Conservation (phyloP, 192 early-diverging fungal species). For the Dimargaris xerosporica region DNA sequence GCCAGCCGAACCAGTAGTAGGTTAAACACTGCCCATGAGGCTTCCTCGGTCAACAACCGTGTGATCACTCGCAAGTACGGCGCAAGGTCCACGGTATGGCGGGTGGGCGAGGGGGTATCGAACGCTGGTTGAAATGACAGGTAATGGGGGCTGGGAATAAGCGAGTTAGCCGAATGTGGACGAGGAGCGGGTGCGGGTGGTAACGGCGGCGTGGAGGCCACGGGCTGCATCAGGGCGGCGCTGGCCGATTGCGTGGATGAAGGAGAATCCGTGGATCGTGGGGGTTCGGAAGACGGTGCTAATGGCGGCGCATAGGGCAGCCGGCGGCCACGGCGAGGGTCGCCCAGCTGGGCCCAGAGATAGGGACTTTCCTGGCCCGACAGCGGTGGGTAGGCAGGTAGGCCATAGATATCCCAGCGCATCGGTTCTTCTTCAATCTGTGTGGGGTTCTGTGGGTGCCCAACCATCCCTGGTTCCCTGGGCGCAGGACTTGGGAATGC, state of each 20-base stretch:
- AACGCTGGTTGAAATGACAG: too few relatives aligned
- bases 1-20: background rate
- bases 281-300: background rate
- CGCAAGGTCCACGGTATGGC: background rate
- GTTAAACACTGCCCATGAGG: background rate
- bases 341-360: background rate
- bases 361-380: background rate
- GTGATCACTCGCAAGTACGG: background rate
- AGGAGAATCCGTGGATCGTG: background rate
- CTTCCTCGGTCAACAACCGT: background rate
- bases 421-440: background rate
- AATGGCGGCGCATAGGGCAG: background rate
- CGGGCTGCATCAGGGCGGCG: background rate
- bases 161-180: background rate
- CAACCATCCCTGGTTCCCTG: background rate
- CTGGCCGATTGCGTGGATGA: background rate
- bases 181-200: background rate
- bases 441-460: background rate
- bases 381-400: background rate
- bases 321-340: background rate
- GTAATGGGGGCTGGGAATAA: too few relatives aligned
- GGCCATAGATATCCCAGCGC: slow-evolving; percentile 1
- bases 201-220: background rate
- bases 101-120: too few relatives aligned
- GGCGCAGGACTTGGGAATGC: background rate